These are phyloP conservation scores for Leptographium galeiforme DNA, from an alignment of 2,329 filamentous ascomycete genomes.

Conservation along the genomic window DNA sequence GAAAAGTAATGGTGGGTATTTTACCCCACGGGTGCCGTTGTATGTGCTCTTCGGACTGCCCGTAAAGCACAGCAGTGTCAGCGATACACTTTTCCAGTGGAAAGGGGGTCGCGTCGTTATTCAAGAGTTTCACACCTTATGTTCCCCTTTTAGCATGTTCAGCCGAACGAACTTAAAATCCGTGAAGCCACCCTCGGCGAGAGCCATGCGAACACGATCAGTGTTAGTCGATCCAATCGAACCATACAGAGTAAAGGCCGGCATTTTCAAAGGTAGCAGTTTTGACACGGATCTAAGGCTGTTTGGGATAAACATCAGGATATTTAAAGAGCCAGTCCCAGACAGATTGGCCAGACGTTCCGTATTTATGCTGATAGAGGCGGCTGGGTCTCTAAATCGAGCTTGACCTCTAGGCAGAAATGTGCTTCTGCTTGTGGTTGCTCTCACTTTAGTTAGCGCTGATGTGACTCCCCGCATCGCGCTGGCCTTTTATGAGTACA, in stretches of 20 bases:
- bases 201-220: conserved; percentile 27
- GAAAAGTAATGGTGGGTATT: conserved; percentile 24
- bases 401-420: no score
- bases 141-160: conserved; percentile 25
- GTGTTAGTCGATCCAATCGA: conserved; percentile 27
- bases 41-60: conserved; percentile 22
- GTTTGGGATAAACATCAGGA: neutral
- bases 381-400: no score
- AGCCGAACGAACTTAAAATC: conserved; percentile 26
- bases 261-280: conserved; percentile 19
- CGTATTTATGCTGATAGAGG: neutral
- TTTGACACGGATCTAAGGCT: neutral
- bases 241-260: conserved; percentile 28
- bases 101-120: no score
- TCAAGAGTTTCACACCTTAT: conserved; percentile 22
- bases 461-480: no score
- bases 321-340: neutral
- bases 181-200: conserved; percentile 28
- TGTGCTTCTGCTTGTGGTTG: no score
- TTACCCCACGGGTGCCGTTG: conserved; percentile 28
- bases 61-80: conserved; percentile 10
- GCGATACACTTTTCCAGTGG: conserved; percentile 6
- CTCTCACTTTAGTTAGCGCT: no score
- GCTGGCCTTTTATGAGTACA: no score
- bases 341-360: neutral